A percentile compares a stretch with the other conserved stretches of the same genome.
Evolutionary conservation across 2,329 filamentous ascomycete genomes (phyloP).

Genomic region (Monosporascus sp.): DNA sequence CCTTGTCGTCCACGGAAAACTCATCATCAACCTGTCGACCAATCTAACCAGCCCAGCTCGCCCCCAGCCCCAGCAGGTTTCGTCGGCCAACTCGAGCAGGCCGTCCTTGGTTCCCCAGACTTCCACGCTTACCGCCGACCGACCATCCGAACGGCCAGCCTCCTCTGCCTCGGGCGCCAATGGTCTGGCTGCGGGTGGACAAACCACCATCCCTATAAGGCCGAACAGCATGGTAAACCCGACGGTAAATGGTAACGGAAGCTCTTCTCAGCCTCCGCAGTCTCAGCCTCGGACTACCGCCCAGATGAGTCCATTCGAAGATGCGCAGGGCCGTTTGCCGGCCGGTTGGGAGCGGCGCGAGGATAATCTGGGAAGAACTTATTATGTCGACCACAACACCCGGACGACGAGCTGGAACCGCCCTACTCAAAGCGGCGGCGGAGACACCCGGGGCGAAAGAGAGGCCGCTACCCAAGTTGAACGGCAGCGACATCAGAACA

Average conservation of each 20-base stretch:
- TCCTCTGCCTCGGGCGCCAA: conserved; percentile 49
- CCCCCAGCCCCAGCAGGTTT: conserved; percentile 16
- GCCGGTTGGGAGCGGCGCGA: conserved; percentile 94
- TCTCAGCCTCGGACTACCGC: conserved; percentile 38
- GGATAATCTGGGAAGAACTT: conserved; percentile 90
- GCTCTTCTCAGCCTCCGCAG: conserved; percentile 5
- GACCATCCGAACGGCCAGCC: conserved; percentile 42
- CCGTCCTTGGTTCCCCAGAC: conserved; percentile 39
- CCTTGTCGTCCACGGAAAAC: conserved; percentile 92
- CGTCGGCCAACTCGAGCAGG: conserved; percentile 36
- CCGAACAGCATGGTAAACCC: conserved; percentile 41
- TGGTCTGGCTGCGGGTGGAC: conserved; percentile 34
- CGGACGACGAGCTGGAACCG: conserved; percentile 94
- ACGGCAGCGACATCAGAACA: conserved; percentile 87
- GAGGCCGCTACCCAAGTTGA: conserved; percentile 92
- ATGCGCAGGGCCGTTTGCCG: conserved; percentile 87
- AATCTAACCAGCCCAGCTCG: conserved; percentile 71
- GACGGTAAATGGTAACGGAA: conserved; percentile 30
- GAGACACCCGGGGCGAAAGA: conserved; percentile 71
- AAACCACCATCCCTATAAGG: conserved; percentile 38
- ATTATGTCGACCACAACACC: conserved; percentile 98
- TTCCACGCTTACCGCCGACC: conserved; percentile 40
- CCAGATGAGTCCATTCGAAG: conserved; percentile 87
- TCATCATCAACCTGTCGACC: conserved; percentile 93
- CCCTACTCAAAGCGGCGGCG: conserved; percentile 72